Evolutionary conservation across 208 protist species (phyloP).

Genomic region (Endotrypanum monterogeii): DNA sequence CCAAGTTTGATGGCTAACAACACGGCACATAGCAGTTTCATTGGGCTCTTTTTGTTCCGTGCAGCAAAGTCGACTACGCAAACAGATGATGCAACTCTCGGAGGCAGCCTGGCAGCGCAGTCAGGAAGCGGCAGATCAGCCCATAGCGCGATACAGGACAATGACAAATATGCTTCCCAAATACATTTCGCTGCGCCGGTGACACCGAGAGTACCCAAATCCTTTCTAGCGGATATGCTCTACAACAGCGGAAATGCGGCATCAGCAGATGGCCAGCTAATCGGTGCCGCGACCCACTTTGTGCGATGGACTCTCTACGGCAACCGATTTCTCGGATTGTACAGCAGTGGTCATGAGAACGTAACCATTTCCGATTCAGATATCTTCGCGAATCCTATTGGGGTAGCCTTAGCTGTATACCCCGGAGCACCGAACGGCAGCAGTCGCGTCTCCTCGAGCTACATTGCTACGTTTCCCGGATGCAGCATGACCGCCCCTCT

Average conservation of each 20-base stretch:
- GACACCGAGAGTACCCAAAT: background rate
- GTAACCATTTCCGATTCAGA: slow-evolving; percentile 22
- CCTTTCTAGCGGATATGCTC: background rate
- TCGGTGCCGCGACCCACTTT: slow-evolving; percentile 9
- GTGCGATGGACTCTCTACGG: slow-evolving; percentile 3
- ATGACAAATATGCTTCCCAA: background rate
- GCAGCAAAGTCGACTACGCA: too few species aligned
- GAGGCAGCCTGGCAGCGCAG: too few species aligned
- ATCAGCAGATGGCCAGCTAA: background rate
- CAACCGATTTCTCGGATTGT: slow-evolving; percentile 43
- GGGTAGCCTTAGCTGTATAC: slow-evolving; percentile 30
- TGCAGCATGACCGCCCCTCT: slow-evolving; percentile 18
- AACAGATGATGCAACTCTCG: background rate
- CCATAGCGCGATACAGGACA: too few species aligned
- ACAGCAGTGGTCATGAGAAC: slow-evolving; percentile 37
- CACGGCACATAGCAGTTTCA: slow-evolving; percentile 36
- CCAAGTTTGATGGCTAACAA: slow-evolving; percentile 5
- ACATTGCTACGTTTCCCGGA: slow-evolving; percentile 24
- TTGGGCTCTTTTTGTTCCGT: slow-evolving; percentile 44
- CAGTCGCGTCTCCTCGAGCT: slow-evolving; percentile 18
- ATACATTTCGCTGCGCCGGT: too few species aligned
- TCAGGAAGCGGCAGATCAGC: too few species aligned
- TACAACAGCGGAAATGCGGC: background rate
- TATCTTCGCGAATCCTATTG: slow-evolving; percentile 44
- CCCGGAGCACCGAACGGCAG: slow-evolving; percentile 15